Percentiles rank a stretch among this genome's conserved stretches.
phyloP scores from a whole-genome alignment of 768 basidiomycete species.

The Leccinum boreale region DNA sequence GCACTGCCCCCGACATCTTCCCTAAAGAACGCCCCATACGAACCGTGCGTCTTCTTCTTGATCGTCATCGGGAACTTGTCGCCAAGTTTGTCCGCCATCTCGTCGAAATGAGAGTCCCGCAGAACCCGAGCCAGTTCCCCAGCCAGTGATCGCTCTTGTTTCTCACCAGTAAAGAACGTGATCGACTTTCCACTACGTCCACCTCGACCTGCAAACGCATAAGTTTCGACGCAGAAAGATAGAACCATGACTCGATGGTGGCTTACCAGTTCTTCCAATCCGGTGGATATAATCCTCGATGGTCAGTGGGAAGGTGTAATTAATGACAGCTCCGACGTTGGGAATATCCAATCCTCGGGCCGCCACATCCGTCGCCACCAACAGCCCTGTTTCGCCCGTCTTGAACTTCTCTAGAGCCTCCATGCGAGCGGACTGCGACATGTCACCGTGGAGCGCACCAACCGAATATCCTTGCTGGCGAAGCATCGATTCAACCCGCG shows the following conservation, averaged over 20 bases:
- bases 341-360: constrained; percentile 97
- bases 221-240: background rate
- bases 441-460: constrained; percentile 84
- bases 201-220: constrained; percentile 64
- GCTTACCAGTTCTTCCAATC: constrained; percentile 79
- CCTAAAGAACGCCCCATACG: constrained; percentile 84
- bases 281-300: constrained; percentile 93
- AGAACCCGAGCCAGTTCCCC: constrained; percentile 93
- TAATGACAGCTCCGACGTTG: constrained; percentile 89
- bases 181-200: constrained; percentile 88
- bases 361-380: constrained; percentile 98
- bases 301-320: constrained; percentile 97
- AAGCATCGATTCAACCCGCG: constrained; percentile 82
- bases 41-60: constrained; percentile 91
- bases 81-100: constrained; percentile 54
- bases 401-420: constrained; percentile 87
- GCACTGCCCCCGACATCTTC: constrained; percentile 59
- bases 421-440: constrained; percentile 81
- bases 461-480: constrained; percentile 72
- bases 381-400: constrained; percentile 68
- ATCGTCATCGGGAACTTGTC: constrained; percentile 94
- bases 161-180: constrained; percentile 95
- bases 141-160: constrained; percentile 81
- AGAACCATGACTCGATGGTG: background rate
- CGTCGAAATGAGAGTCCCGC: constrained; percentile 80